Evolutionary conservation across 2,329 filamentous ascomycete genomes (phyloP), one percentile per base, ranked within the genome.

Genomic region (Nothophoma quercina): DNA sequence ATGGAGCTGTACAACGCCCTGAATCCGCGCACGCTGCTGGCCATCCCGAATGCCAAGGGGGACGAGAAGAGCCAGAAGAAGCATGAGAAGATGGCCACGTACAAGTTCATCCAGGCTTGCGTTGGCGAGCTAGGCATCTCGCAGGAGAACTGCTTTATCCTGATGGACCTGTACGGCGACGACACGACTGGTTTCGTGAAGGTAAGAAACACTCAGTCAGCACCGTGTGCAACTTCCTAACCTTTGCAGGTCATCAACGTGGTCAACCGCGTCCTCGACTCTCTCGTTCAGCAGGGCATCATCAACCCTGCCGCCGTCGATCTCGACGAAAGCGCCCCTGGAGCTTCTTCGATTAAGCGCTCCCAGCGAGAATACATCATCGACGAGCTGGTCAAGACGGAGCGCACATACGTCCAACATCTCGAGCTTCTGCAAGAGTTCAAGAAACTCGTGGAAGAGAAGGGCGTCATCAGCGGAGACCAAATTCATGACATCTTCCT

Each of bases 141-240:
- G 2, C 81, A 90, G 4, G 84, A 88, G 39, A 91, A 96, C 56
- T 93, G 91, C 68, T 98, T 98, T 74, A 89, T 96, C 65, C 89
- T 99, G 64, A 90, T 86, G 51, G 93, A 99, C 75, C 79, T 98
- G 36, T 93, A 95, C 75, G 91, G 91, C 46, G 91, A 93, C 65
- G 96, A 97, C 75, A 99, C 95, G 1, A 97, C 91, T 35, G 95
- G 95, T 3, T 98, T 99, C 72, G 92, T 97, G 63, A 98, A 98
- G 84, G 90, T 91, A 62, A 55, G 50, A 35, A 18, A 4, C 13
- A 5, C 7, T 28, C 28, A 35, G 19, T 25, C 13, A 7, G 29
- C 22, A 22, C 12, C 23, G 5, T 16, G 21, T 25, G 26, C n/a
- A n/a, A n/a, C n/a, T n/a, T n/a, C n/a, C n/a, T 64, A 51, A 66